Base-by-base conservation (phyloP, 1,284 basidiomycete species). In the Coniferiporia sulphurascens region DNA sequence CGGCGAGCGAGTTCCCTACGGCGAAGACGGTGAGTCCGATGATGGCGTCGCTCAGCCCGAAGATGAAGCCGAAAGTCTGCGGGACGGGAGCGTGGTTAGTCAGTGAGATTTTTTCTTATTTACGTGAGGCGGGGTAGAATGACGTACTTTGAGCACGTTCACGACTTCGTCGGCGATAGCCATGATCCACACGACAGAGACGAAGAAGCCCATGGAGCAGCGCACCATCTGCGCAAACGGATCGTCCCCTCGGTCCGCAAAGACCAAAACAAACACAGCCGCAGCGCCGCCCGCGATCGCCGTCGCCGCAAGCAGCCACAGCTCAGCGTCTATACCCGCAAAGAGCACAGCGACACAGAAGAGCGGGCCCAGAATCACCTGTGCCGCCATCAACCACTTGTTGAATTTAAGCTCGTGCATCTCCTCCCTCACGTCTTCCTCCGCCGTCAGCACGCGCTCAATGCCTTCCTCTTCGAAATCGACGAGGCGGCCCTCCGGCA, bases 11-110 rank as follows among this genome's bases (percentile, higher is more conserved):
- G 73, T 98, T 98, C 21, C 96, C 96, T 36, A 98, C 83, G 0
- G 95, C 96, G 68, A 99, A 99, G 64, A 99, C 88, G 0, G 95
- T 98, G 53, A 98, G 76, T 2, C 96, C 96, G 56, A 99, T 90
- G 69, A 99, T 96, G 27, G 96, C 95, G 70, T 98, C 93, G n/a
- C 92, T 95, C 22, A 99, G 80, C 0, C 95, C 95, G 66, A 97
- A 90, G 59, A 98, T 91, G 72, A 90, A 85, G 15, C 95, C 96
- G 66, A 97, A 89, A 0, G 93, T 90, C 88, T 96, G 67, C 1
- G 9, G 68, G 27, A 48, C 58, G 22, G 56, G 4, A 55, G 58
- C 22, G 63, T 27, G 27, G 27, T 5, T 27, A 27, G 27, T 27
- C 27, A 27, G 27, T 27, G 27, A 27, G n/a, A 27, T 5, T 27